These are phyloP conservation scores for Cryptosporidium andersoni DNA, from an alignment of 169 alveolate genomes.

Conservation along the genomic window DNA sequence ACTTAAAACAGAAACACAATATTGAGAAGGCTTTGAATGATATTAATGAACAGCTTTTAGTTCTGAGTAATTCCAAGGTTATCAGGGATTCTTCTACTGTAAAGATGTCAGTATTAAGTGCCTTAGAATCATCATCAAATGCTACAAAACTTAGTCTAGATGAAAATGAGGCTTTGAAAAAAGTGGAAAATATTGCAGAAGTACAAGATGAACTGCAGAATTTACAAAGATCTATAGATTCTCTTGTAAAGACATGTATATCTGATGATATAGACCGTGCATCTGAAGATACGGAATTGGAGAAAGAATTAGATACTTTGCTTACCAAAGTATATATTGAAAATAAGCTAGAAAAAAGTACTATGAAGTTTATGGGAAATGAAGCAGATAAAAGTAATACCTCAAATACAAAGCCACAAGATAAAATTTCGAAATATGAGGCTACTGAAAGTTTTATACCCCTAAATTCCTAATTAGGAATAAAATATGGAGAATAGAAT, in stretches of 20 bases:
- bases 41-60: slow-evolving; percentile 43
- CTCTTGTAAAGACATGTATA: slow-evolving; percentile 25
- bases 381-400: background rate
- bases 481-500: no score
- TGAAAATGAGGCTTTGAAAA: slow-evolving; percentile 44
- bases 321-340: background rate
- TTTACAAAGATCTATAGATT: slow-evolving; percentile 31
- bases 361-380: background rate
- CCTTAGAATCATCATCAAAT: slow-evolving; percentile 52
- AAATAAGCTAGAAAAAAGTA: no score
- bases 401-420: no score
- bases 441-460: no score
- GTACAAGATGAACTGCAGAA: slow-evolving; percentile 41
- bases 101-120: slow-evolving; percentile 32
- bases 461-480: no score
- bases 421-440: no score
- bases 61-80: slow-evolving; percentile 45
- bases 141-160: slow-evolving; percentile 13
- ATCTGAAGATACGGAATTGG: slow-evolving; percentile 5
- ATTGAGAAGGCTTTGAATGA: slow-evolving; percentile 56
- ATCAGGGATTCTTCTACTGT: slow-evolving; percentile 30
- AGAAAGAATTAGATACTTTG: slow-evolving; percentile 37
- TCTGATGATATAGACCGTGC: slow-evolving; percentile 7
- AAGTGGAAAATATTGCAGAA: slow-evolving; percentile 17
- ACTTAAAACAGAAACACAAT: slow-evolving; percentile 37